Percentiles rank a stretch among this genome's conserved stretches.
These are phyloP conservation scores for Trichoderma sp. DNA, from an alignment of 2,329 filamentous ascomycete genomes.

Conservation along the genomic window DNA sequence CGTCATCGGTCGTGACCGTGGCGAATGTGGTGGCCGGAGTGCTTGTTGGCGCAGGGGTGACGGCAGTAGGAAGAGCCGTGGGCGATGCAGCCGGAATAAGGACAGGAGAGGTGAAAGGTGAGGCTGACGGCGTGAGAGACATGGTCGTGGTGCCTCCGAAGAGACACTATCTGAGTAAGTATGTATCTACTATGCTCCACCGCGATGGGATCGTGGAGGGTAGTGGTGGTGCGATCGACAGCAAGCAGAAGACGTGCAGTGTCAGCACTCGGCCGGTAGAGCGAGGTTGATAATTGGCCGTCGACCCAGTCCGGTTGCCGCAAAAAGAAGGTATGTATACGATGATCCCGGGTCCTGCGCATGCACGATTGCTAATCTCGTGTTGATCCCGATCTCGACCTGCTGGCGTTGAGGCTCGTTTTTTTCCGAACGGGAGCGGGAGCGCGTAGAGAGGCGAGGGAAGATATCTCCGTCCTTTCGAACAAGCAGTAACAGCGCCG, in stretches of 20 bases:
- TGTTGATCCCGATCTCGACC: not conserved
- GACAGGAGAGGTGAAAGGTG: constrained; percentile 11
- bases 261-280: not conserved
- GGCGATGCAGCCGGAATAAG: too few relatives aligned
- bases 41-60: not conserved
- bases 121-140: constrained; percentile 25
- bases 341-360: not conserved
- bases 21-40: constrained; percentile 28
- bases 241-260: not conserved
- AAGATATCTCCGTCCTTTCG: not conserved
- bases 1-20: constrained; percentile 17
- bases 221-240: constrained; percentile 22
- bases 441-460: not conserved
- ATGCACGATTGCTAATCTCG: constrained; percentile 5
- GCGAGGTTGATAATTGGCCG: not conserved
- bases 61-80: too few relatives aligned
- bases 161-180: not conserved
- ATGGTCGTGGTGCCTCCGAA: constrained; percentile 8
- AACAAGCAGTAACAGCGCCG: not conserved
- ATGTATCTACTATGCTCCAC: constrained; percentile 1
- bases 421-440: not conserved
- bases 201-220: not conserved
- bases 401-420: not conserved
- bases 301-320: not conserved
- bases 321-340: not conserved